phyloP scores from a whole-genome alignment of 495 filamentous ascomycete genomes.

The Apiosordaria backusii region DNA sequence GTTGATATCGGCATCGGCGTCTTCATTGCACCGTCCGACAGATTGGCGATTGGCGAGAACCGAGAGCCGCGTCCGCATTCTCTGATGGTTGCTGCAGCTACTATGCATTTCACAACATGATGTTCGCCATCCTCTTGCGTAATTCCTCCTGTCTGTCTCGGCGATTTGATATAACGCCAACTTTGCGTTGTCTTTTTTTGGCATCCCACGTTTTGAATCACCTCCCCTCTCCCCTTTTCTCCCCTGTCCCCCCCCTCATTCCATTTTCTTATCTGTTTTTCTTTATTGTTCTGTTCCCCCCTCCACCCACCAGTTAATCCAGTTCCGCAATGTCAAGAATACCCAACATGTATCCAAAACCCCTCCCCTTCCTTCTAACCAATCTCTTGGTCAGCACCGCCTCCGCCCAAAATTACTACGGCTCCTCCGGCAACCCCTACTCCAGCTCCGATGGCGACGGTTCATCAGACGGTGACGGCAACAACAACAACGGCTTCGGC shows the following conservation, averaged over 20 bases:
- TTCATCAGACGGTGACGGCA: background rate
- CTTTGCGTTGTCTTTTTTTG: background rate
- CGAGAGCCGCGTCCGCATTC: no score
- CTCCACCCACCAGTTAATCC: no score
- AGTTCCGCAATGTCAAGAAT: background rate
- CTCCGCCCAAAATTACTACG: conserved; percentile 1
- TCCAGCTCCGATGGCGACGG: background rate
- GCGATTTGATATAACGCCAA: background rate
- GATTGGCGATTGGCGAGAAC: no score
- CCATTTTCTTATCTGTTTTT: background rate
- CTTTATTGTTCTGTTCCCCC: background rate
- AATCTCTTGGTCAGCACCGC: background rate
- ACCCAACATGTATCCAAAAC: background rate
- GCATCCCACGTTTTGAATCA: no score
- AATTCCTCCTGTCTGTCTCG: background rate
- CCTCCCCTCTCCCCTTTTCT: background rate
- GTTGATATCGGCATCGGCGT: background rate
- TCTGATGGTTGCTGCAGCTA: background rate
- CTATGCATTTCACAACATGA: background rate
- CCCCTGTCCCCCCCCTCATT: no score
- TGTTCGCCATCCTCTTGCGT: background rate
- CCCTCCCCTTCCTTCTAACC: background rate
- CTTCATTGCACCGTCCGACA: background rate
- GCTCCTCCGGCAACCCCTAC: conserved; percentile 1
- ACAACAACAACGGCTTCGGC: background rate